These are phyloP conservation scores for Thielaviopsis musarum DNA, from an alignment of 2,329 filamentous ascomycete genomes.

Conservation along the genomic window DNA sequence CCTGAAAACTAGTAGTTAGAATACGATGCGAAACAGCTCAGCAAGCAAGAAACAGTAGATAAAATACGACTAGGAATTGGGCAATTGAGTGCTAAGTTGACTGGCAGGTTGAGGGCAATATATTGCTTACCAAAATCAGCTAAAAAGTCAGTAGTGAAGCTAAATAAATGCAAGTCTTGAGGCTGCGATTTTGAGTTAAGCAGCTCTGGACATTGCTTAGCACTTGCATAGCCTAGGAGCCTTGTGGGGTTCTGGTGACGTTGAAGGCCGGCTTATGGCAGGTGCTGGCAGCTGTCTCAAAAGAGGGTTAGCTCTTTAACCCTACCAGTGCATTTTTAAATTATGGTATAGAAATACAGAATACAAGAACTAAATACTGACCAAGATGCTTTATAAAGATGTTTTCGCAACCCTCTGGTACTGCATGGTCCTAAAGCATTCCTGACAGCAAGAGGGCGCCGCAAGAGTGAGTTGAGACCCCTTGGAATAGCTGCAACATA, in stretches of 20 bases:
- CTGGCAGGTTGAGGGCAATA: background rate
- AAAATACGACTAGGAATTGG: background rate
- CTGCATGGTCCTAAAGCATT: too few species aligned
- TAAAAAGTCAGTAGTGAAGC: background rate
- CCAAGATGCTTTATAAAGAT: too few species aligned
- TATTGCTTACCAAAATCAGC: background rate
- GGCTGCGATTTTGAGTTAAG: background rate
- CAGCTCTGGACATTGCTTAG: background rate
- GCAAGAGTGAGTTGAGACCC: too few species aligned
- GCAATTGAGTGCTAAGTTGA: background rate
- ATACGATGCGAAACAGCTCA: background rate
- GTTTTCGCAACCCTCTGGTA: too few species aligned
- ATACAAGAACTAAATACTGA: too few species aligned
- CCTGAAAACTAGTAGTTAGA: background rate
- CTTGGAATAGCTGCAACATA: too few species aligned
- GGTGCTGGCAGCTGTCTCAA: background rate
- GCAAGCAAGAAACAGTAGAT: background rate
- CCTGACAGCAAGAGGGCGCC: too few species aligned
- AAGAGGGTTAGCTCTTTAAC: too few species aligned
- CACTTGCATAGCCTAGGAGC: background rate
- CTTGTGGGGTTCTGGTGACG: background rate
- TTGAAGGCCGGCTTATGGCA: background rate
- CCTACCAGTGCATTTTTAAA: too few species aligned
- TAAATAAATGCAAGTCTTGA: background rate
- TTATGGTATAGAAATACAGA: too few species aligned